Evolutionary conservation across 228 moss, liverwort and hornwort species (phyloP).

Genomic region (Sphagnum fallax): DNA sequence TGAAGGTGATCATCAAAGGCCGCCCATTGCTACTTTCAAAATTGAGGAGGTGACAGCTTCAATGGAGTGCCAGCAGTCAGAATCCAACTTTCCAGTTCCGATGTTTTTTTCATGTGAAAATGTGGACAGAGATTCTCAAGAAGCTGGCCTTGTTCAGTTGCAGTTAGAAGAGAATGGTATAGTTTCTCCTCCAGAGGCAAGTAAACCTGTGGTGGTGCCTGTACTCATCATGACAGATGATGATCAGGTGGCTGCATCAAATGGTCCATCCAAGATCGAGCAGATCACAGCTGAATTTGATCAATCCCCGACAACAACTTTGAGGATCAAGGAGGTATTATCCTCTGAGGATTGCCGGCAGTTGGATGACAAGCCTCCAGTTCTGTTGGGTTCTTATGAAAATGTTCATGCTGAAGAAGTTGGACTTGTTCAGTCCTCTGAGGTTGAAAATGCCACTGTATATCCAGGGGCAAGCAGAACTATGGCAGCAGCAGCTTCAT

Average conservation of each 20-base stretch:
- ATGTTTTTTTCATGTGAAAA: too few species aligned
- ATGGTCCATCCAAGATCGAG: background rate
- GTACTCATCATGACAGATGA: background rate
- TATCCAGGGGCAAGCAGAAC: slow-evolving; percentile 5
- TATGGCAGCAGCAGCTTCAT: background rate
- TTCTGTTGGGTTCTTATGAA: too few species aligned
- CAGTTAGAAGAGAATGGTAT: too few species aligned
- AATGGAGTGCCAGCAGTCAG: background rate
- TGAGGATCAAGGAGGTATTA: slow-evolving; percentile 9
- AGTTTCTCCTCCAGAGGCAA: slow-evolving; percentile 4
- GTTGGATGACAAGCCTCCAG: slow-evolving; percentile 7
- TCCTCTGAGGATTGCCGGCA: slow-evolving; percentile 6
- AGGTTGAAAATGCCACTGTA: too few species aligned
- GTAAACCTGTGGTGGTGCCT: background rate
- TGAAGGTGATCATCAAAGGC: background rate
- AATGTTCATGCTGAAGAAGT: too few species aligned
- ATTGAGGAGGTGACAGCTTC: background rate
- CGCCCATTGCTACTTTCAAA: background rate
- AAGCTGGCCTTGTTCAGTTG: too few species aligned
- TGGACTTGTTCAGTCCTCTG: too few species aligned
- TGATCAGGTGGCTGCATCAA: background rate
- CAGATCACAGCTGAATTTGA: background rate
- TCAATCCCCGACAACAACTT: background rate
- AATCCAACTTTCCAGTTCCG: background rate
- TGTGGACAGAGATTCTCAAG: too few species aligned